Base-by-base conservation (phyloP, 2,329 filamentous ascomycete genomes). In the Ceratocystis destructans region DNA sequence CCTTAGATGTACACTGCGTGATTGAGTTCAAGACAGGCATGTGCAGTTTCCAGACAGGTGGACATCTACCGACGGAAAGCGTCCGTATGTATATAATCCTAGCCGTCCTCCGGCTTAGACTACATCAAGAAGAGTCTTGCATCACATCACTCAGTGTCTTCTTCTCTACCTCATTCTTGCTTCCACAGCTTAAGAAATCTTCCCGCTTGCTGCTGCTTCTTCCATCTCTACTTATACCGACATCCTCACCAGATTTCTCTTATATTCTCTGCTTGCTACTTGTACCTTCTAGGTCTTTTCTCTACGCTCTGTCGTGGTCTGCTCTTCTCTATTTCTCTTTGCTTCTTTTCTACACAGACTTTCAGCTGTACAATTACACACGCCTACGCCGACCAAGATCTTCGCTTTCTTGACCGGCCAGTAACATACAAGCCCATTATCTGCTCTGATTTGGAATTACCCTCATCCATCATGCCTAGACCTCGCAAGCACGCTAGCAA, bases 401-500 rank as follows among this genome's bases (percentile, higher is more conserved):
- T 31, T 28, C 31, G 8, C 22, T 22, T 15, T 28, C 25, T 25
- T 37, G 25, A 12, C 28, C 33, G 6, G 6, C 22, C 25, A 59
- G 6, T 15, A 31, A 33, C n/a, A 17, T 59, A 59, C 53, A 17
- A 59, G 25, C 53, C 4, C 28, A n/a, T 33, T 31, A 17, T 5
- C 53, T 59, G 28, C 20, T 31, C 28, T 59, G 53, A 59, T 37
- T 59, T 59, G 53, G 53, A 59, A 59, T 59, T 3, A 22, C 28
- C 17, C 12, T 17, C n/a, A 17, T 59, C 28, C 53, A 48, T n/a
- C 44, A 63, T 63, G 61, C 61, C 61, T 31, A 22, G 22, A 31
- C 20, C 61, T 22, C 41, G 44, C 17, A 63, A 50, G 22, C n/a
- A 45, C 44, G 33, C 28, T 46, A 69, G 15, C 64, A 68, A 48